A percentile compares a stretch with the other conserved stretches of the same genome.
Evolutionary conservation across 257 asterid species (phyloP).

Genomic region (Mentha longifolia): DNA sequence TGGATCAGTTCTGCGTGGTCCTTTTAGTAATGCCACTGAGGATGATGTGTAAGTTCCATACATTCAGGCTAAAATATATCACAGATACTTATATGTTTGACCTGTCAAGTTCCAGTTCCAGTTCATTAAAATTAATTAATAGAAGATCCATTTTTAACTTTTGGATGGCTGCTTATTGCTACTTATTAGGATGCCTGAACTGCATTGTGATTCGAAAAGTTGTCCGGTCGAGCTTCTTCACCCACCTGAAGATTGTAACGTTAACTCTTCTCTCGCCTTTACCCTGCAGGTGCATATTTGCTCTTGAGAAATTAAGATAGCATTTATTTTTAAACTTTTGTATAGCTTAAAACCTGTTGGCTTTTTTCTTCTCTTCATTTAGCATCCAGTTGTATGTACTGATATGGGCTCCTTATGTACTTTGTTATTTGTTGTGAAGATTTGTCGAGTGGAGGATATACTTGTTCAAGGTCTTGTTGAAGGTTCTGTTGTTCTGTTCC

Average conservation of each 20-base stretch:
- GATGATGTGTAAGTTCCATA: constrained; percentile 70
- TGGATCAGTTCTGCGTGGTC: constrained; percentile 90
- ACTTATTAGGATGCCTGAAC: constrained; percentile 70
- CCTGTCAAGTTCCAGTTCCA: constrained; percentile 52
- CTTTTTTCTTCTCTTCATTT: constrained; percentile 22
- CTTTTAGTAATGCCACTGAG: constrained; percentile 67
- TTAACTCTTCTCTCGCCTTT: constrained; percentile 92
- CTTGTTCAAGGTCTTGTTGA: constrained; percentile 88
- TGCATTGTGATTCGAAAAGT: constrained; percentile 62
- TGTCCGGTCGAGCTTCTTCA: constrained; percentile 90
- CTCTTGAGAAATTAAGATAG: constrained; percentile 20
- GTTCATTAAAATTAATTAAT: constrained; percentile 10
- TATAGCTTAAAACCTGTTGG: constrained; percentile 16
- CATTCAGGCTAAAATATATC: constrained; percentile 14
- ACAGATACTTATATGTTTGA: constrained; percentile 30
- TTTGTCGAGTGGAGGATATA: constrained; percentile 97
- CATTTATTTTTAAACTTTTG: constrained; percentile 5
- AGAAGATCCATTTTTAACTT: constrained; percentile 10
- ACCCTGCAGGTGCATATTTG: constrained; percentile 82
- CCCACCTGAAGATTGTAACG: constrained; percentile 99
- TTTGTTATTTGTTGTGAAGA: constrained; percentile 46
- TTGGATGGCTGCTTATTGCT: constrained; percentile 30
- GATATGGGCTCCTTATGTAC: constrained; percentile 13
- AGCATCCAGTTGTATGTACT: constrained; percentile 8
- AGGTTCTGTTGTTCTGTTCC: constrained; percentile 98